Base-by-base conservation (phyloP, 345 rosid species). In the Crucihimalaya himalaica region DNA sequence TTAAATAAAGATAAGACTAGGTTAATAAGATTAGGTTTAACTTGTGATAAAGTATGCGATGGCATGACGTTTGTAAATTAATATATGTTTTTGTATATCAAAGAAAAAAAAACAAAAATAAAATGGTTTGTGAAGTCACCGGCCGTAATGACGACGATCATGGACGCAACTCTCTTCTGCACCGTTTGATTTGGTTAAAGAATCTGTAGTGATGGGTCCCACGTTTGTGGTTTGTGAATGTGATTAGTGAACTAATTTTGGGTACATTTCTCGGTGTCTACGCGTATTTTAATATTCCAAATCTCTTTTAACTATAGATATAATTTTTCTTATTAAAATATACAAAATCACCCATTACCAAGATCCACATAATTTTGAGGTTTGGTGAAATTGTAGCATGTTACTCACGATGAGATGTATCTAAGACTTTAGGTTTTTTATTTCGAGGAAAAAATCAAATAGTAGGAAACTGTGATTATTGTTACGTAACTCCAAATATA, bases 161-260 rank as follows among this genome's bases (percentile, higher is more conserved):
- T 80, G 82, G 84, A 78, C 85, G 74, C 78, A 57, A 74, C 60
- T 74, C 29, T 58, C 78, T 65, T 71, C 53, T 70, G 25, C 80
- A 59, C 80, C 76, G 46, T 76, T 19, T 48, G 72, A 85, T 85
- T 74, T 45, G 84, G 39, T 60, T 37, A 55, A 79, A 60, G 42
- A 34, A 32, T 54, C 80, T 40, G 60, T 31, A 73, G 11, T 10
- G 8, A 18, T 31, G 84, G 85, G 54, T 71, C 88, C 84, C 68
- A 71, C 80, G 8, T 46, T 21, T 61, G 57, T 62, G 69, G 70
- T 60, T 68, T 29, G 9, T 55, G 74, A 76, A 76, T 70, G 70
- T 69, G 79, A 76, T 69, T 69, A 76, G 60, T 69, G 79, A 75
- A 68, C 73, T 75, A 75, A 75, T 75, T 62, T 39, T 12, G 5